These are phyloP conservation scores for Metroxylon sagu DNA, from an alignment of 176 grass and related monocot genomes.

Conservation along the genomic window DNA sequence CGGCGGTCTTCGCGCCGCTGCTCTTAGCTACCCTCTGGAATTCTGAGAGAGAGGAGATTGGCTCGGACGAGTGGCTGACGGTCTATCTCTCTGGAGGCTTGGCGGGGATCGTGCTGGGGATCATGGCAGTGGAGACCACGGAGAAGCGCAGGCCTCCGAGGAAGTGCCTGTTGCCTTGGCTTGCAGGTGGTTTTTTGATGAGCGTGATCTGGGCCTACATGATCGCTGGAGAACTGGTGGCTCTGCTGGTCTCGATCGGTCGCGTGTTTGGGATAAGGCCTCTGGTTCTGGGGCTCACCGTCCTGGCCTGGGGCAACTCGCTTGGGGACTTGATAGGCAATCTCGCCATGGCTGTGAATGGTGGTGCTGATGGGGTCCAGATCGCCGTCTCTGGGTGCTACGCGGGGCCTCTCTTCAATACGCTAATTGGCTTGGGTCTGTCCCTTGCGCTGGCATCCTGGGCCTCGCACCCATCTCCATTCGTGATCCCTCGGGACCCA, in stretches of 20 bases:
- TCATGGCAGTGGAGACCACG: not conserved
- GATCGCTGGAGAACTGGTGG: constrained; percentile 3
- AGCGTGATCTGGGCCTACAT: constrained; percentile 14
- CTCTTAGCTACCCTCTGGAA: constrained; percentile 2
- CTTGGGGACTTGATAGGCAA: constrained; percentile 15
- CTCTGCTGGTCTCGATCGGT: constrained; percentile 8
- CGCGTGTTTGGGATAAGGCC: constrained; percentile 5
- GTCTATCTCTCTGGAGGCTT: not conserved
- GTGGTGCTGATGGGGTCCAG: not conserved
- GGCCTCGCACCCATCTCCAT: constrained; percentile 4
- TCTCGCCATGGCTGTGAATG: not conserved
- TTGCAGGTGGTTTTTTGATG: constrained; percentile 20
- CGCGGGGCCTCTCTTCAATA: constrained; percentile 12
- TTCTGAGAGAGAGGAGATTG: not conserved
- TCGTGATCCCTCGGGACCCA: not conserved
- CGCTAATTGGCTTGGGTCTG: not conserved
- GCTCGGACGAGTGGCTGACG: not conserved
- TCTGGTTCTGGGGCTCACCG: constrained; percentile 9
- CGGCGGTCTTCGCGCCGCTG: not conserved
- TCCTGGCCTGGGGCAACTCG: constrained; percentile 21
- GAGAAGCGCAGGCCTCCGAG: not conserved
- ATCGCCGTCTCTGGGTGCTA: constrained; percentile 20
- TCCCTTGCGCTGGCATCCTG: constrained; percentile 5
- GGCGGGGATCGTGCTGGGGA: not conserved
- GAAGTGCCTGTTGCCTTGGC: not conserved